Evolutionary conservation across 768 basidiomycete species (phyloP), one percentile per base, ranked within the genome.

Genomic region (Suillus lakei): DNA sequence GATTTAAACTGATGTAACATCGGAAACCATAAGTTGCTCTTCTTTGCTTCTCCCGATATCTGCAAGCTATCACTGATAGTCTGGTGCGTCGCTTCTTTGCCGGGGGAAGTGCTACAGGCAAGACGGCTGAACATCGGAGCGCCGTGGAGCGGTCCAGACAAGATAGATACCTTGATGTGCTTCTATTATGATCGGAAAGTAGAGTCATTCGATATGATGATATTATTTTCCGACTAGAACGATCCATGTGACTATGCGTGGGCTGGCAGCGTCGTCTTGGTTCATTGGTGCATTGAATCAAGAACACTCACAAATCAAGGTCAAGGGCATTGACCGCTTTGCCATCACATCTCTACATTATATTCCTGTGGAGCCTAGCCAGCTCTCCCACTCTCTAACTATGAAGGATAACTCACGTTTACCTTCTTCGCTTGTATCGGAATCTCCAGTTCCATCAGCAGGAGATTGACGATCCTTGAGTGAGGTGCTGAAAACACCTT

Each of bases 401-500:
- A 67, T 55, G 41, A 67, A 59, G 21, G 32, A 38, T 38, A 78
- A 26, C 21, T 13, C 18, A 50, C 53, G 50, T 36, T 38, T 44
- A 1, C 58, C 32, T 2, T 67, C 63, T 34, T 54, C 55, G 13
- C 9, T 58, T 18, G 38, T 26, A 59, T 28, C 26, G 18, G 26
- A 18, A 9, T 66, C 63, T 13, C 30, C 23, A 32, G 43, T 41
- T 18, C 10, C 54, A 23, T 64, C 60, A 4, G 28, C 38, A 44
- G 26, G 39, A 12, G 50, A 56, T 58, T 65, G 39, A 30, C 68
- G 59, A 60, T 69, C 67, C 70, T 70, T 26, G 23, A 41, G 76
- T 62, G 68, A 30, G 9, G 67, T 64, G 1, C 88, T 86, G 78
- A 91, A 95, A 30, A 95, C 89, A 3, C 93, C 93, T 71, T 92